A percentile compares a stretch with the other conserved stretches of the same genome.
phyloP scores from a whole-genome alignment of 805 yeast genomes.

The Wickerhamiella domercqiae region DNA sequence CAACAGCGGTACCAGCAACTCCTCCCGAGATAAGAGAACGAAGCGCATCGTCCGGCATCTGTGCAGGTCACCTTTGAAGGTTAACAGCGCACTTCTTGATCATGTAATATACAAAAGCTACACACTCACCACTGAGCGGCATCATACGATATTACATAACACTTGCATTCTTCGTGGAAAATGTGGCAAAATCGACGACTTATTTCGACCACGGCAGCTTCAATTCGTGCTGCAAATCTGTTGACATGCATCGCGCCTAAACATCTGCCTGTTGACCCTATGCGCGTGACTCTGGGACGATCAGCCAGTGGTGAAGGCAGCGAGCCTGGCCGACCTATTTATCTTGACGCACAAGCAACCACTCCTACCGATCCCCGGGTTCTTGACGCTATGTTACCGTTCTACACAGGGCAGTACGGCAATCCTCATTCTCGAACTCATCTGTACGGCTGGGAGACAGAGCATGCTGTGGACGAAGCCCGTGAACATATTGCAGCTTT shows the following conservation, averaged over 20 bases:
- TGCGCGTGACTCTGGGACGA: conserved; percentile 3
- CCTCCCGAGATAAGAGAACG: conserved; percentile 41
- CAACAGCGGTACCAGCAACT: conserved; percentile 93
- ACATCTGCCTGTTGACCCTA: conserved; percentile 4
- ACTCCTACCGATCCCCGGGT: conserved; percentile 98
- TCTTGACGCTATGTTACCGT: conserved; percentile 29
- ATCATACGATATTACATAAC: no score
- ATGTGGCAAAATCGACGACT: not conserved
- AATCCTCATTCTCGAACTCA: conserved; percentile 97
- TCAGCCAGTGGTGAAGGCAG: conserved; percentile 10
- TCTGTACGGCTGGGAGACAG: conserved; percentile 98
- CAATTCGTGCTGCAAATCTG: not conserved
- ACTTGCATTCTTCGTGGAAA: no score
- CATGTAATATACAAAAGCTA: not conserved
- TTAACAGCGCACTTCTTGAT: not conserved
- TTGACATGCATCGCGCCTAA: conserved; percentile 5
- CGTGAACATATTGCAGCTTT: conserved; percentile 68
- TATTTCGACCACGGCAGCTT: not conserved
- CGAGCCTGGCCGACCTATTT: conserved; percentile 57
- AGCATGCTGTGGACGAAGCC: conserved; percentile 76
- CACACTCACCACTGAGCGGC: no score
- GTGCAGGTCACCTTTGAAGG: not conserved
- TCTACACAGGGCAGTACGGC: conserved; percentile 76
- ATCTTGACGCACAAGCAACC: conserved; percentile 95
- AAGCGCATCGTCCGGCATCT: conserved; percentile 2